Evolutionary conservation across 306 rosid genomes (phyloP), one percentile per base, ranked within the genome.

Genomic region (Glycine soja): DNA sequence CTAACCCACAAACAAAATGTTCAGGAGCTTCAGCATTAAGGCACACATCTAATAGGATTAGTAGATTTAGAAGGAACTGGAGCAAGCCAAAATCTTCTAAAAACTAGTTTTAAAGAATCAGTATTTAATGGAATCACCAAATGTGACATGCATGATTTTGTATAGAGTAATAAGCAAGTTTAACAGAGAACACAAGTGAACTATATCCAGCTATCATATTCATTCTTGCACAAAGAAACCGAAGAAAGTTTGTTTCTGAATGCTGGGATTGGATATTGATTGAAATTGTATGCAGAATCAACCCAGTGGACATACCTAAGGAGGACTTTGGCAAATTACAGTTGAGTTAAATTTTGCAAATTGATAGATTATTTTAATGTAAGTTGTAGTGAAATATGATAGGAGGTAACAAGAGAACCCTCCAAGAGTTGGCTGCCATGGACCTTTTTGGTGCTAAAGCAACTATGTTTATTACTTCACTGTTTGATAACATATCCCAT

Each of bases 401-500:
- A 24, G 30, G 30, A 24, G 30, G 30, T 24, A 24, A 24, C 30
- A 24, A 24, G 30, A n/a, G n/a, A n/a, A n/a, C 82, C 2, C 90
- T 94, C 53, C 91, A 14, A 69, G 84, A 57, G 70, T 87, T 90
- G 1, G 98, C 97, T 24, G 97, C 98, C 59, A 24, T 64, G 12
- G 91, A 89, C 77, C 91, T 84, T 54, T 42, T 91, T 81, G 75
- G 87, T 24, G 94, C 89, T 5, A 92, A 89, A 47, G 91, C 90
- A 65, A 92, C 95, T 74, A 91, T 85, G 74, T 68, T 86, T 51
- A 95, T 83, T 51, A 90, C 98, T 80, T 92, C 92, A 7, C 5
- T 69, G 83, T 95, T 95, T 18, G 97, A 63, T 40, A 95, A 53
- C 50, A 88, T 97, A 85, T 90, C 94, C 98, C 98, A 95, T 56